A percentile compares a stretch with the other conserved stretches of the same genome.
Conservation (phyloP, 495 filamentous ascomycete species). For the Hypoxylon crocopeplum region DNA sequence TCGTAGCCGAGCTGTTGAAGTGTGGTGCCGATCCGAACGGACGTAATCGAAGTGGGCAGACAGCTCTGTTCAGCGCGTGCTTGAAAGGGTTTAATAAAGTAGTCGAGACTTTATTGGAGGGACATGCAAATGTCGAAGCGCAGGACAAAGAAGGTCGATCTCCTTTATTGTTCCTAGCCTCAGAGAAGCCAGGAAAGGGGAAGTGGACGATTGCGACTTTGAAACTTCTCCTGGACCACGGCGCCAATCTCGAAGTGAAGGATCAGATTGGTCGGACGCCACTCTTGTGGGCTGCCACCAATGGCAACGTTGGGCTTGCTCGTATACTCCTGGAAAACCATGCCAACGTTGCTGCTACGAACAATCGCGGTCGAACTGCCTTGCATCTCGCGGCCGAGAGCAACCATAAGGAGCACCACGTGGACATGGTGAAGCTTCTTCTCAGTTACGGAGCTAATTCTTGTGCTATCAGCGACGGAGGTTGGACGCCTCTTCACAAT, state of each 20-base stretch:
- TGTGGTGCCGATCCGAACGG: conserved; percentile 40
- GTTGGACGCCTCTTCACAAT: conserved; percentile 71
- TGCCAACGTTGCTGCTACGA: conserved; percentile 59
- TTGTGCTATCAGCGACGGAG: conserved; percentile 63
- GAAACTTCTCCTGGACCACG: conserved; percentile 42
- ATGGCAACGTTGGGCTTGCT: conserved; percentile 63
- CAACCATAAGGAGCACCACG: conserved; percentile 48
- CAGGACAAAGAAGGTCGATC: conserved; percentile 42
- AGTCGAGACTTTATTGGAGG: conserved; percentile 55
- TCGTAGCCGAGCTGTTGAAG: conserved; percentile 38
- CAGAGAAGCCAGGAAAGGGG: conserved; percentile 40
- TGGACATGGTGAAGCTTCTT: conserved; percentile 64
- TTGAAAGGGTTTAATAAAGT: conserved; percentile 61
- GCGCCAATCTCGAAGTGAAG: conserved; percentile 52
- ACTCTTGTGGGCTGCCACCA: conserved; percentile 69
- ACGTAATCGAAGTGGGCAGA: conserved; percentile 44
- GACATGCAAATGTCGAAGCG: conserved; percentile 59
- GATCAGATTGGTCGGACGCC: conserved; percentile 62
- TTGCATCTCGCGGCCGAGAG: conserved; percentile 64
- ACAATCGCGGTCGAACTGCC: conserved; percentile 64
- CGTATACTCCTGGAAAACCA: conserved; percentile 58
- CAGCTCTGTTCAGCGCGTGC: conserved; percentile 66
- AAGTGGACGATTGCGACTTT: conserved; percentile 43
- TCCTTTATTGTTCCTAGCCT: conserved; percentile 41
- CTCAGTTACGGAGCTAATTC: conserved; percentile 60